Percentiles rank a stretch among this genome's conserved stretches.
phyloP scores from a whole-genome alignment of 257 asterid genomes.

The Primulina eburnea region DNA sequence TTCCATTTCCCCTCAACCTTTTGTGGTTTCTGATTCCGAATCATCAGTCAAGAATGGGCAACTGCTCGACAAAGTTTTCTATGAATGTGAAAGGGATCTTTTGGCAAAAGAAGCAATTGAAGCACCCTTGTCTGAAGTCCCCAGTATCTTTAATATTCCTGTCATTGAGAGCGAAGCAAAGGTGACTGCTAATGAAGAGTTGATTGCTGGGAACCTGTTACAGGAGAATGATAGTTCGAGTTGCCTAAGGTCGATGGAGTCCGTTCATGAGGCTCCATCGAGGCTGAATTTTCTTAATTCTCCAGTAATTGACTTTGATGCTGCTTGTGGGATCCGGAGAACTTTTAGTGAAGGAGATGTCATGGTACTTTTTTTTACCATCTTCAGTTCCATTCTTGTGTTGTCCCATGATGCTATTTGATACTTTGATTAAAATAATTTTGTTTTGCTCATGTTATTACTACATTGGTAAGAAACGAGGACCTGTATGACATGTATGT shows the following conservation, averaged over 20 bases:
- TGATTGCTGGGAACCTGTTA: slow-evolving; percentile 31
- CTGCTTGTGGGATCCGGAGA: slow-evolving; percentile 45
- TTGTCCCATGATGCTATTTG: background rate
- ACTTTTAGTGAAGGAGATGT: slow-evolving; percentile 57
- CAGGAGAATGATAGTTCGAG: slow-evolving; percentile 43
- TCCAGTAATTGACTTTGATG: slow-evolving; percentile 41
- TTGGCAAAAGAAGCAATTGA: slow-evolving; percentile 47
- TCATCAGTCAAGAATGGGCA: slow-evolving; percentile 37
- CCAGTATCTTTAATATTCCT: slow-evolving; percentile 31
- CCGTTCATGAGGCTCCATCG: slow-evolving; percentile 31
- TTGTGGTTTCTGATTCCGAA: slow-evolving; percentile 37
- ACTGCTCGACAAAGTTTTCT: slow-evolving; percentile 44
- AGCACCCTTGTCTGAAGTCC: slow-evolving; percentile 29
- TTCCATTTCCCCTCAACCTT: slow-evolving; percentile 35
- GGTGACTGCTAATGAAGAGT: slow-evolving; percentile 23
- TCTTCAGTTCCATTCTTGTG: background rate
- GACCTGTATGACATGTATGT: background rate
- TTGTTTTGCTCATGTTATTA: background rate
- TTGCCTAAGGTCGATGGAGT: slow-evolving; percentile 38
- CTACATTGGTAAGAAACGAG: background rate
- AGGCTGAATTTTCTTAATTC: slow-evolving; percentile 33
- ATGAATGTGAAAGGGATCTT: slow-evolving; percentile 50
- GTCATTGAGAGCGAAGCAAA: slow-evolving; percentile 21
- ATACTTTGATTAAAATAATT: no score
- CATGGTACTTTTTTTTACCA: slow-evolving; percentile 27